Percentiles rank a stretch among this genome's conserved stretches.
Evolutionary conservation across 75 land plant genomes (phyloP).

Genomic region (Pinus albicaulis): DNA sequence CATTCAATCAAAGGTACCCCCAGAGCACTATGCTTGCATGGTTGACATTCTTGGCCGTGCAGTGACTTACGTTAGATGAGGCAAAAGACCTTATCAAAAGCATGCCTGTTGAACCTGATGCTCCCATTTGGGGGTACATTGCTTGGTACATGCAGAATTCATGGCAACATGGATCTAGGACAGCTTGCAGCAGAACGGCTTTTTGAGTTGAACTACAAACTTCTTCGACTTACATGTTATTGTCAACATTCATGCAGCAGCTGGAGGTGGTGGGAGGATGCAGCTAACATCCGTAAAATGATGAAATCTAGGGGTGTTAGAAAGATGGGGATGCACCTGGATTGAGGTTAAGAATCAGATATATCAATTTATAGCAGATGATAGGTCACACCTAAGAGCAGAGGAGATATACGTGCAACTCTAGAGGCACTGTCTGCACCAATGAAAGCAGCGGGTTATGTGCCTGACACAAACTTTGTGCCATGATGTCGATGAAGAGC

Average conservation of each 20-base stretch:
- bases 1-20: too few species aligned
- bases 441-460: background rate
- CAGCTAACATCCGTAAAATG: background rate
- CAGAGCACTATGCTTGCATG: slow-evolving; percentile 7
- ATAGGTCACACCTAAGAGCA: background rate
- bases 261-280: slow-evolving; percentile 27
- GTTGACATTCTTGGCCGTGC: slow-evolving; percentile 13
- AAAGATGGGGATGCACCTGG: slow-evolving; percentile 24
- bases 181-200: background rate
- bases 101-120: background rate
- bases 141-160: slow-evolving; percentile 20
- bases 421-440: background rate
- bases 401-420: background rate
- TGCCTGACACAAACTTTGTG: background rate
- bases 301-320: slow-evolving; percentile 6
- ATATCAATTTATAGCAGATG: slow-evolving; percentile 28
- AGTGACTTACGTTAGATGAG: slow-evolving; percentile 5
- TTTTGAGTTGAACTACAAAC: slow-evolving; percentile 17
- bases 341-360: slow-evolving; percentile 25
- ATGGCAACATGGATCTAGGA: slow-evolving; percentile 20
- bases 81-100: background rate
- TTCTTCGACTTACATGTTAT: slow-evolving; percentile 19
- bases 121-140: slow-evolving; percentile 21
- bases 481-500: slow-evolving; percentile 9
- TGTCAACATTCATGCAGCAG: slow-evolving; percentile 17